Evolutionary conservation across 805 yeast genomes (phyloP), one percentile per base, ranked within the genome.

Genomic region (Barnettozyma californica): DNA sequence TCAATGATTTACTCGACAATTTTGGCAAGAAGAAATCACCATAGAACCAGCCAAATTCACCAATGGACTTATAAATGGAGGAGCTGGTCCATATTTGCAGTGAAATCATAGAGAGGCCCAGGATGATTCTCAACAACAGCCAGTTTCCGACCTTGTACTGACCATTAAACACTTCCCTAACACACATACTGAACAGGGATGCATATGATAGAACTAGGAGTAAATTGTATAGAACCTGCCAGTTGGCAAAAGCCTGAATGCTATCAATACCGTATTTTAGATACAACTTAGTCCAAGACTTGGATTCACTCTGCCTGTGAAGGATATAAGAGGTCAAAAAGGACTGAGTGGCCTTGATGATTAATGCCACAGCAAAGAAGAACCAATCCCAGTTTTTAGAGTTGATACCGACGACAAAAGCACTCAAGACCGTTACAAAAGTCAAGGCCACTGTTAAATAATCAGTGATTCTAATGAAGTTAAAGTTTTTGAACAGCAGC

Each of bases 41-140:
- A 63, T 83, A 87, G 59, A 86, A 87, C 94, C 94, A 87, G n/a
- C 95, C 94, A 65, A 83, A 85, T 52, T 84, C 84, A 2, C 92
- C 92, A 54, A 87, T 80, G 44, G 86, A 80, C 40, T 78, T 78
- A 53, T 81, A 74, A 34, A 86, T 84, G 27, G 88, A 84, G 21
- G 73, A 57, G 55, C 84, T 80, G 33, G 88, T 83, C 84, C 88
- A 81, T 16, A 75, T 61, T 57, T 87, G 95, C 26, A 87, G 69
- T 8, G 73, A 55, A 14, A 83, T 68, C 33, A 85, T 68, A 50
- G 79, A 62, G 1, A 67, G 51, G 10, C 92, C 92, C 42, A 83
- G 58, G 46, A 84, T 82, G n/a, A 77, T 54, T 48, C 85, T 65
- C 52, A 81, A 71, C 41, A 68, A 70, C 53, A 76, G 64, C 72